Conservation (phyloP, 2,329 filamentous ascomycete species). For the Aspergillus transmontanensis region DNA sequence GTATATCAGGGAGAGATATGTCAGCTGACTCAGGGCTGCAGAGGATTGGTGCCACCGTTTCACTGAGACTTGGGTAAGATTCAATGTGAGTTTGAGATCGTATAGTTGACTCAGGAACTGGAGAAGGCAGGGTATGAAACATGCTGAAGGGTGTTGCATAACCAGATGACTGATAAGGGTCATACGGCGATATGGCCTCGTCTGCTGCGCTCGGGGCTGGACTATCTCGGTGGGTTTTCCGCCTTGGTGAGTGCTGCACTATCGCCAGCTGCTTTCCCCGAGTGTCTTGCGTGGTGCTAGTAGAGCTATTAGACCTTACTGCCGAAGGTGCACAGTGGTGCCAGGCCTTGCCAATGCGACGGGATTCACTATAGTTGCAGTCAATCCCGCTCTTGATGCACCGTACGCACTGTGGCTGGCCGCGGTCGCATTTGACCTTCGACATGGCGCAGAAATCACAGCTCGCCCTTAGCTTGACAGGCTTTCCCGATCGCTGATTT, state of each 20-base stretch:
- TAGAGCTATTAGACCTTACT: background rate
- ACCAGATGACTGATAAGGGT: background rate
- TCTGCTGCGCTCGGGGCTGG: background rate
- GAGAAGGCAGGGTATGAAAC: background rate
- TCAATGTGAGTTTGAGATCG: background rate
- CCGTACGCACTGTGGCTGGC: background rate
- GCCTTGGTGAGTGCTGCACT: background rate
- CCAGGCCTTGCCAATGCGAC: background rate
- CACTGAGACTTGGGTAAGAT: background rate
- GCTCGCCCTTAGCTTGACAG: background rate
- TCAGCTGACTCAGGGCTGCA: background rate
- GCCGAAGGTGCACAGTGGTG: background rate
- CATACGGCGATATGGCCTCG: background rate
- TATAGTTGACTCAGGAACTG: background rate
- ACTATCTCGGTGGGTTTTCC: background rate
- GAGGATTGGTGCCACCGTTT: background rate
- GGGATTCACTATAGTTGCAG: conserved; percentile 1
- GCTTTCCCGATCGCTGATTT: background rate
- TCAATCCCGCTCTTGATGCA: background rate
- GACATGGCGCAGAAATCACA: conserved; percentile 1
- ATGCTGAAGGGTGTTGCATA: background rate
- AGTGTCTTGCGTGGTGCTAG: background rate
- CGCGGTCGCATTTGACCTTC: conserved; percentile 1
- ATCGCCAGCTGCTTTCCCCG: background rate
- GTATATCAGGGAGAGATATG: background rate